Evolutionary conservation across 768 basidiomycete genomes (phyloP).

Genomic region (Mycena vitilis): DNA sequence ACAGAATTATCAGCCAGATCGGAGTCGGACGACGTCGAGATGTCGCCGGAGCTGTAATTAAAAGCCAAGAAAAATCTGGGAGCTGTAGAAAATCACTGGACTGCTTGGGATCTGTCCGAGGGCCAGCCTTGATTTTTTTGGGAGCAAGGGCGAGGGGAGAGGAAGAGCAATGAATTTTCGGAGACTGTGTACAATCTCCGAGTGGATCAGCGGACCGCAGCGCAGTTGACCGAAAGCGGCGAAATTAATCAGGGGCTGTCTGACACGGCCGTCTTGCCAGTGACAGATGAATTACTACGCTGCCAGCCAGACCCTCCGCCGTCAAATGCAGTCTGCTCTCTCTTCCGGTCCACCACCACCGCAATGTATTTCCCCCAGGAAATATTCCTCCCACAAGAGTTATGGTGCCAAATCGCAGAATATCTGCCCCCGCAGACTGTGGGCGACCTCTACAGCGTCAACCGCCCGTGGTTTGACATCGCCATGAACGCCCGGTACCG

Average conservation of each 20-base stretch:
- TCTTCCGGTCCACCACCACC: constrained; percentile 15
- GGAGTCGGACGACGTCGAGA: not conserved
- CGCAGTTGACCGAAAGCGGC: not conserved
- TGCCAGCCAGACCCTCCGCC: not conserved
- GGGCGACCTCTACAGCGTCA: constrained; percentile 50
- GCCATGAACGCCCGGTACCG: constrained; percentile 61
- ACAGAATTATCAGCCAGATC: not conserved
- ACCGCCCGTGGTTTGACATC: constrained; percentile 47
- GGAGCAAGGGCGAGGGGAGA: no score
- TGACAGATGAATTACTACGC: constrained; percentile 25
- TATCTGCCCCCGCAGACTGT: constrained; percentile 48
- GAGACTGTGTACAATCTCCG: no score
- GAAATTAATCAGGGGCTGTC: constrained; percentile 20
- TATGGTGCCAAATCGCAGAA: constrained; percentile 52
- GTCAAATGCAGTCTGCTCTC: constrained; percentile 19
- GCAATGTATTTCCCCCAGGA: constrained; percentile 44
- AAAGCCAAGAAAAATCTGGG: not conserved
- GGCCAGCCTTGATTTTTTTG: no score
- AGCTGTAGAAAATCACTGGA: not conserved
- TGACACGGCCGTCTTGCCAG: constrained; percentile 11
- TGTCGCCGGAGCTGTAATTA: not conserved
- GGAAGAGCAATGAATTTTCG: no score
- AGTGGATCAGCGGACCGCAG: not conserved
- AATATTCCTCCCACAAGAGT: constrained; percentile 46
- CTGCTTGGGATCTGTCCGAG: no score